Evolutionary conservation across 495 filamentous ascomycete species (phyloP), one percentile per base, ranked within the genome.

Genomic region (Penicillium angulare): DNA sequence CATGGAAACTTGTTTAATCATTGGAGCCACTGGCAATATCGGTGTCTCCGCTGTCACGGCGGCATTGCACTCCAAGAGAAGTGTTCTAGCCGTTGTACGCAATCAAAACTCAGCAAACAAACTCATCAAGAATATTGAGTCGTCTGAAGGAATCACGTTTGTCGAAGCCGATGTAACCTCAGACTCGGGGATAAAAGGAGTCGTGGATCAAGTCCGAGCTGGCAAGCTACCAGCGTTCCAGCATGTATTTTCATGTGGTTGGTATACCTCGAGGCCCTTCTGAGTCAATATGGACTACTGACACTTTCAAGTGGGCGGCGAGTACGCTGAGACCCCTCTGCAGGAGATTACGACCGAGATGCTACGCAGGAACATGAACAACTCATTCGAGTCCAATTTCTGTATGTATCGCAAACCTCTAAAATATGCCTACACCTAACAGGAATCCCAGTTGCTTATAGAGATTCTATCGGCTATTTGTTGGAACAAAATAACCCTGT

Each of bases 1-100:
- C 18, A 60, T 59, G 50, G 63, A 69, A 42, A 72, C 68, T 31
- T 59, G 72, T 38, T 57, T 76, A 10, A 44, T 74, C 13, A 56
- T 74, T 43, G 71, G 72, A 53, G 64, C 72, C 26, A 73, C 70
- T 9, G 72, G 72, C 2, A 73, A 75, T 53, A 73, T 75, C 34
- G 70, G 72, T 43, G 59, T 67, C 7, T 46, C 70, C 5, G 68
- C 70, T 35, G 56, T 65, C 48, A 62, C 46, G 2, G 66, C 38
- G 36, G 62, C 67, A 7, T 48, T 72, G 29, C 52, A 52, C 18
- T 54, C 64, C 39, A 50, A 56, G 31, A 64, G 59, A 33, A 52
- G 63, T 3, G 70, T 75, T 9, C 47, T 75, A 6, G 72, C 72
- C 18, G 53, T 73, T 36, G 70, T 75, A n/a, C 67, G 72, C 32